Conservation (phyloP, 2,329 filamentous ascomycete genomes). For the Phaeophleospora eucalypticola region DNA sequence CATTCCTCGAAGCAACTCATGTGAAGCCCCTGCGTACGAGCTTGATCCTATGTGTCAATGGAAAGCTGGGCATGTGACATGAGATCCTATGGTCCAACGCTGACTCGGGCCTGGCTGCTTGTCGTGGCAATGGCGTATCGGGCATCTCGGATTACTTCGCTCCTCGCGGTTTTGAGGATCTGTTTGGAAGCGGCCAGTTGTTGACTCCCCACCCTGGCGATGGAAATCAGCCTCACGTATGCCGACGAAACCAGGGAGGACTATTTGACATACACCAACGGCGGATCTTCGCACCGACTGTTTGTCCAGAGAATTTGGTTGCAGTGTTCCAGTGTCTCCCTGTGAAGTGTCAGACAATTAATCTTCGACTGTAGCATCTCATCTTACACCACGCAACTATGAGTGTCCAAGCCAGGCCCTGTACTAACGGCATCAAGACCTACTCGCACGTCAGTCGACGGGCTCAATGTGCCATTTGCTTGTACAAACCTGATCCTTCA, state of each 20-base stretch:
- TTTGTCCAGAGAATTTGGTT: constrained; percentile 70
- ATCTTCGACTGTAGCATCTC: background rate
- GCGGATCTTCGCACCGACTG: constrained; percentile 70
- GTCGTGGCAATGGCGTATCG: too few species aligned
- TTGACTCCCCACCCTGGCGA: constrained; percentile 71
- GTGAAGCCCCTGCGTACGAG: too few species aligned
- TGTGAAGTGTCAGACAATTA: constrained; percentile 1
- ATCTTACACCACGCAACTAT: constrained; percentile 55
- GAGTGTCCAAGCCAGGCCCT: constrained; percentile 86
- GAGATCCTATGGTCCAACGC: too few species aligned
- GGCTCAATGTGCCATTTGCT: background rate
- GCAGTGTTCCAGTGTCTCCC: constrained; percentile 83
- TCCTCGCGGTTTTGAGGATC: background rate
- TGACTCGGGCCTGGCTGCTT: too few species aligned
- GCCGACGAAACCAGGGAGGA: background rate
- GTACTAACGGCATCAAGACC: constrained; percentile 80
- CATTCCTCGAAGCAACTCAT: too few species aligned
- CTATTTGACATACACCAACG: constrained; percentile 66
- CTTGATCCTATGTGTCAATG: too few species aligned
- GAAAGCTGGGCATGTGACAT: too few species aligned
- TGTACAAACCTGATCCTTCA: constrained; percentile 72
- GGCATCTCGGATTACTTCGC: too few species aligned
- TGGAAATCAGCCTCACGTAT: background rate
- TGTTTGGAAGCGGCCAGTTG: constrained; percentile 71
- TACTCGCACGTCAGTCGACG: constrained; percentile 34